Conservation (phyloP, 1,139 yeast genomes). For the Fermentozyma sake region DNA sequence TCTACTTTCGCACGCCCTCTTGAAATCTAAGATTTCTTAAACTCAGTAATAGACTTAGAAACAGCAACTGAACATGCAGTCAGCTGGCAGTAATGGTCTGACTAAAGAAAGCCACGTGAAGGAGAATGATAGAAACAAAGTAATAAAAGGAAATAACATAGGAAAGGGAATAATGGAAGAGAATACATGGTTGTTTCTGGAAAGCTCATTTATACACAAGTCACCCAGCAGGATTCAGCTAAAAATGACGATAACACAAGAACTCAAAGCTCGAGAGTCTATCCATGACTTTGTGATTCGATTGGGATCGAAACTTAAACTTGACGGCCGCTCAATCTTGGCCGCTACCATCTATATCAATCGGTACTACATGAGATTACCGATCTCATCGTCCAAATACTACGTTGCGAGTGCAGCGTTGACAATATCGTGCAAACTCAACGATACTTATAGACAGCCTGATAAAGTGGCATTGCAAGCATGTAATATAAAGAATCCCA, state of each 20-base stretch:
- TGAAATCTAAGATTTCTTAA: too few species aligned
- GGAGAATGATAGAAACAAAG: too few species aligned
- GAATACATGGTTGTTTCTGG: constrained; percentile 34
- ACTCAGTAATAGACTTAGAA: too few species aligned
- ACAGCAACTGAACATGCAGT: too few species aligned
- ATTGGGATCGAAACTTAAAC: constrained; percentile 33
- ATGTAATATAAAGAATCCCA: constrained; percentile 28
- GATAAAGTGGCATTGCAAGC: constrained; percentile 41
- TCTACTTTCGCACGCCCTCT: too few species aligned
- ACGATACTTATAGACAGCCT: constrained; percentile 42
- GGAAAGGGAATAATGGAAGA: too few species aligned
- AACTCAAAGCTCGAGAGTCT: constrained; percentile 34
- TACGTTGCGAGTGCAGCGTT: constrained; percentile 45
- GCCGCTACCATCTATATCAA: constrained; percentile 41
- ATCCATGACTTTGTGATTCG: constrained; percentile 38
- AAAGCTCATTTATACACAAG: constrained; percentile 24
- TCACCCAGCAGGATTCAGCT: constrained; percentile 30
- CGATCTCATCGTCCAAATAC: constrained; percentile 43
- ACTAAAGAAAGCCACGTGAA: too few species aligned
- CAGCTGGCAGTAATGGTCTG: too few species aligned
- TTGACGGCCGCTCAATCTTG: constrained; percentile 41
- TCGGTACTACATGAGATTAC: constrained; percentile 40
- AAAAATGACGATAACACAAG: constrained; percentile 23
- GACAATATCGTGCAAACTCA: constrained; percentile 39
- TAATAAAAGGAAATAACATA: too few species aligned